Base-by-base conservation (phyloP, 805 yeast species). In the Myxozyma neglecta region DNA sequence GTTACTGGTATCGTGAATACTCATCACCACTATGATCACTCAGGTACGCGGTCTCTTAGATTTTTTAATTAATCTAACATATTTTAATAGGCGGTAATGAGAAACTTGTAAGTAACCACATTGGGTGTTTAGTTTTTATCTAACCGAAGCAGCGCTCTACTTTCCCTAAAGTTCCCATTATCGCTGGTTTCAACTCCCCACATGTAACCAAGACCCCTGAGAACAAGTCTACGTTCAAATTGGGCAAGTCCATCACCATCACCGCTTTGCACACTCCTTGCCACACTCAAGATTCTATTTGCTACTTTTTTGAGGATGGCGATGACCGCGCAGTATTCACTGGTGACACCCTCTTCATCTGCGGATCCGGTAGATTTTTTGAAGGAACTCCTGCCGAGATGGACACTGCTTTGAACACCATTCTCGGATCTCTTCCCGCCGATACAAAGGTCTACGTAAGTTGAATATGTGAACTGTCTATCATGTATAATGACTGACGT, bases 281-380 rank as follows among this genome's bases (percentile, higher is more conserved):
- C 72, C 99, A 94, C 74, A 94, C 99, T 0, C 94, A 88, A 75
- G 99, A 94, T 75, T 90, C 97, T 2, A 89, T 94, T 63, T 93
- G 98, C 72, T 94, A 90, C 75, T 88, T 75, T 69, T 90, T 83
- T 0, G 77, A 78, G 51, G 98, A 93, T 72, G 83, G 91, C 0
- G 81, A 79, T 39, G 84, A 90, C 68, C 80, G 79, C 65, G 91
- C 88, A 3, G 91, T 94, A 1, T 90, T 94, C 76, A 90, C 97
- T 0, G 99, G 99, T 11, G 99, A 94, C 75, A 94, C 99, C 0
- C 78, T 94, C 47, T 94, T 94, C 76, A 88, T 83, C 49, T 89
- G 93, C 47, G 99, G 99, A 1, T 92, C 97, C 73, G 99, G 99
- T 10, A 80, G 98, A 57, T 94, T 94, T 75, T 94, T 94, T 72